These are phyloP conservation scores for Spergularia marina DNA, from an alignment of 148 eudicot genomes.

Conservation along the genomic window DNA sequence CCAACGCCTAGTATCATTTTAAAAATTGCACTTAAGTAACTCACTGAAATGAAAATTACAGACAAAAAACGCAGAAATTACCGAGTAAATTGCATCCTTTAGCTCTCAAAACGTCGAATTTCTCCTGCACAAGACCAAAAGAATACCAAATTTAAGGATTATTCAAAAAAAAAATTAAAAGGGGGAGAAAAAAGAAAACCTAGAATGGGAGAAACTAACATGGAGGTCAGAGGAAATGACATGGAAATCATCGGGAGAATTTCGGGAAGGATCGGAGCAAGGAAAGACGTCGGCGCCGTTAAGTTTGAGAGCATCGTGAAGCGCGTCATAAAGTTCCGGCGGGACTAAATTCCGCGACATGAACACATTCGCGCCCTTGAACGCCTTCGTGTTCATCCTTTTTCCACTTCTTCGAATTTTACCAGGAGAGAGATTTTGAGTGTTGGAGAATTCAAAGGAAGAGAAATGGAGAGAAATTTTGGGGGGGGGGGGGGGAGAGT, in stretches of 20 bases:
- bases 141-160: background rate
- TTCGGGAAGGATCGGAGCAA: constrained; percentile 82
- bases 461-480: background rate
- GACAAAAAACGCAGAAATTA: constrained; percentile 17
- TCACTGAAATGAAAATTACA: background rate
- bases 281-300: constrained; percentile 68
- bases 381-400: constrained; percentile 49
- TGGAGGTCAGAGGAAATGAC: constrained; percentile 69
- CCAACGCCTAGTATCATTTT: too few species aligned
- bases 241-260: constrained; percentile 68
- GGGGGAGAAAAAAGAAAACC: background rate
- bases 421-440: too few species aligned
- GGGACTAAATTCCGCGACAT: constrained; percentile 84
- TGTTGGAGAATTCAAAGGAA: background rate
- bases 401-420: too few species aligned
- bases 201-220: constrained; percentile 24
- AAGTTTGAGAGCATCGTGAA: constrained; percentile 79
- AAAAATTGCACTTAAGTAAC: too few species aligned
- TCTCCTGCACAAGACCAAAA: constrained; percentile 47
- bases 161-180: constrained; percentile 3
- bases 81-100: constrained; percentile 90
- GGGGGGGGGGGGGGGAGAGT: too few species aligned
- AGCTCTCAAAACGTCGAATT: constrained; percentile 60
- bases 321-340: constrained; percentile 77
- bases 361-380: constrained; percentile 71